These are phyloP conservation scores for Sugiyamaella castrensis DNA, from an alignment of 1,139 yeast genomes.

Conservation along the genomic window DNA sequence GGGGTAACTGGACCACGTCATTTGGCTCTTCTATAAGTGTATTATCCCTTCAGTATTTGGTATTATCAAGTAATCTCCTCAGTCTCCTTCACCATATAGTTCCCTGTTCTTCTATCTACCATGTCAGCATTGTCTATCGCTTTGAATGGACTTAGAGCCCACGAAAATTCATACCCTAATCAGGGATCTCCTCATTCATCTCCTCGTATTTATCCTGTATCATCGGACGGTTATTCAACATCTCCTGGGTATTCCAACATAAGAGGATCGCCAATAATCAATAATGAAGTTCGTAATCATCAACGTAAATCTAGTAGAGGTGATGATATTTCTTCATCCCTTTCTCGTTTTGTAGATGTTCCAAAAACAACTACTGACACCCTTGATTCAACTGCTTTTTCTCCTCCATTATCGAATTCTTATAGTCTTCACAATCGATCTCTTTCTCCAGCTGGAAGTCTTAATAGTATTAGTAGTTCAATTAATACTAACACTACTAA, in stretches of 20 bases:
- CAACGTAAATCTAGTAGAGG: too few relatives aligned
- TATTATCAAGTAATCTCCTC: too few relatives aligned
- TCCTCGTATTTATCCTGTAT: too few relatives aligned
- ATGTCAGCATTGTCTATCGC: slow-evolving; percentile 13
- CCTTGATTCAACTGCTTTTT: slow-evolving; percentile 5
- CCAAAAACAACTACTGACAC: slow-evolving; percentile 12
- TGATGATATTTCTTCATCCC: too few relatives aligned
- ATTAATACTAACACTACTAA: background rate
- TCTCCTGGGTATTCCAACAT: slow-evolving; percentile 2
- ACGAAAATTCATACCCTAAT: slow-evolving; percentile 3
- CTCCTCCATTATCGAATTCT: slow-evolving; percentile 4
- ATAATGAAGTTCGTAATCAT: too few relatives aligned
- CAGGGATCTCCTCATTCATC: too few relatives aligned
- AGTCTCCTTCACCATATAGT: too few relatives aligned
- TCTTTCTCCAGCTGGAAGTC: slow-evolving; percentile 9
- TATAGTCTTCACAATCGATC: slow-evolving; percentile 1
- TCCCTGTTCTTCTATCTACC: background rate
- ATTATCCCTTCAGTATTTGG: too few relatives aligned
- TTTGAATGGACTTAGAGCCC: slow-evolving; percentile 7
- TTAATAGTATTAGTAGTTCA: background rate
- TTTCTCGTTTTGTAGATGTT: slow-evolving; percentile 4
- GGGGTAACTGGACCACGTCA: too few relatives aligned
- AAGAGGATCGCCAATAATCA: background rate
- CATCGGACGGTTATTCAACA: too few relatives aligned
- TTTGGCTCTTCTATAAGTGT: too few relatives aligned